Conservation (phyloP, 1,284 basidiomycete genomes). For the Ceratobasidium sp. region DNA sequence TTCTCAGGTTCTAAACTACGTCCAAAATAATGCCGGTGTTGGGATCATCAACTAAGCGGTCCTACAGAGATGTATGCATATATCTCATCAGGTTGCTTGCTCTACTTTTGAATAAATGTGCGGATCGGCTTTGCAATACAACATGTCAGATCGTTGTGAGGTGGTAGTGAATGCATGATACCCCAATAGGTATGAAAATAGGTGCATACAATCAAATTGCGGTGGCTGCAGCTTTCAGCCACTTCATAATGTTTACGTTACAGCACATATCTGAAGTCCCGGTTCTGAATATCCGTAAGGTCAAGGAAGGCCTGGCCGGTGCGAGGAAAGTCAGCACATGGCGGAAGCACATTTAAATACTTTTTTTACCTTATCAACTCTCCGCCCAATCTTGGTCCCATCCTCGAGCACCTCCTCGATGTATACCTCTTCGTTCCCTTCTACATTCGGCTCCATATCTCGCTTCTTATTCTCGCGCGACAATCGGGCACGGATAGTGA, state of each 20-base stretch:
- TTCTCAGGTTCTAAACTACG: not conserved
- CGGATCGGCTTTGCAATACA: not conserved
- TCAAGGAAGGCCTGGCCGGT: slow-evolving; percentile 49
- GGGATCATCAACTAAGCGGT: not conserved
- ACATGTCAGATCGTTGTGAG: not conserved
- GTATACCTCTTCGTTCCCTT: slow-evolving; percentile 51
- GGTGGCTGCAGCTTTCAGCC: not conserved
- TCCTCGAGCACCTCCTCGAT: slow-evolving; percentile 50
- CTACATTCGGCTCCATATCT: slow-evolving; percentile 48
- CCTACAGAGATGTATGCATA: not conserved
- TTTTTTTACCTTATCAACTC: slow-evolving; percentile 45
- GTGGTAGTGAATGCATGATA: not conserved
- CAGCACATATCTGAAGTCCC: slow-evolving; percentile 52
- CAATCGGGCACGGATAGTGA: slow-evolving; percentile 49
- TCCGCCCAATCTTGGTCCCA: slow-evolving; percentile 41
- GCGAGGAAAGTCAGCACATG: not conserved
- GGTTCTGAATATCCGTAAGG: slow-evolving; percentile 52
- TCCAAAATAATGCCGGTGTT: not conserved
- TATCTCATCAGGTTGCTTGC: not conserved
- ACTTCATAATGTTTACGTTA: slow-evolving; percentile 36
- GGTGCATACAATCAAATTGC: not conserved
- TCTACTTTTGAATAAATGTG: not conserved
- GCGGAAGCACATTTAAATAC: not conserved
- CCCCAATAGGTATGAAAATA: not conserved
- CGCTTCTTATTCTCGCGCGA: slow-evolving; percentile 52